Evolutionary conservation across 306 rosid species (phyloP).

Genomic region (Ammopiptanthus mongolicus): DNA sequence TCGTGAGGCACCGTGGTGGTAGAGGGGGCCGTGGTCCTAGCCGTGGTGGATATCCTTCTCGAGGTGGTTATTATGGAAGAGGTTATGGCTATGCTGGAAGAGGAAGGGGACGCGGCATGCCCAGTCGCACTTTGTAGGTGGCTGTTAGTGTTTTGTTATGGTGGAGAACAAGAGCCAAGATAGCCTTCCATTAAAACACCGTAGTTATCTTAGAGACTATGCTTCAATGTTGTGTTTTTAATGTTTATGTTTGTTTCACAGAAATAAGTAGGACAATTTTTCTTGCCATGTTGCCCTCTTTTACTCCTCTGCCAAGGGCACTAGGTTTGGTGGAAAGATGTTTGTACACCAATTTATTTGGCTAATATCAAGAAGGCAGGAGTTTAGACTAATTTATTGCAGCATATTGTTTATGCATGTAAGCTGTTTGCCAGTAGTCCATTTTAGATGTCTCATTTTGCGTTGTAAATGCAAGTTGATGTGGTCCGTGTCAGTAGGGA

Average conservation of each 20-base stretch:
- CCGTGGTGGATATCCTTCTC: conserved; percentile 59
- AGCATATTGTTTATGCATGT: neutral
- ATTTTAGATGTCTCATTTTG: neutral
- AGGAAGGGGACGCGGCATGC: conserved; percentile 67
- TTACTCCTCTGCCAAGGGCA: conserved; percentile 8
- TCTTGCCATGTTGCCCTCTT: conserved; percentile 18
- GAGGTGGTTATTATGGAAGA: conserved; percentile 82
- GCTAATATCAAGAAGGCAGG: neutral
- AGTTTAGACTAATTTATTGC: conserved; percentile 9
- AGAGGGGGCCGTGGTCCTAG: conserved; percentile 70
- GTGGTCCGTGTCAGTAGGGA: neutral
- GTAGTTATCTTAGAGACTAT: conserved; percentile 15
- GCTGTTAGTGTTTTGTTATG: conserved; percentile 14
- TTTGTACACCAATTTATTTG: conserved; percentile 6
- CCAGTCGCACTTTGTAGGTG: conserved; percentile 34
- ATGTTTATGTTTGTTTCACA: conserved; percentile 27
- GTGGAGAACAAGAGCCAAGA: conserved; percentile 15
- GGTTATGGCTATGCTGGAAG: conserved; percentile 62
- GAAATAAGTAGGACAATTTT: conserved; percentile 33
- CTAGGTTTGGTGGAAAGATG: conserved; percentile 7
- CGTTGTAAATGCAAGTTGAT: conserved; percentile 2
- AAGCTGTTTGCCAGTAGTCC: neutral
- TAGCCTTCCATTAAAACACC: conserved; percentile 10
- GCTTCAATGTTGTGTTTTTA: neutral
- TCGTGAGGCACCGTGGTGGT: conserved; percentile 73